Percentiles rank a stretch among this genome's conserved stretches.
Conservation (phyloP, 2,329 filamentous ascomycete species). For the Ophiostoma angusticollis region DNA sequence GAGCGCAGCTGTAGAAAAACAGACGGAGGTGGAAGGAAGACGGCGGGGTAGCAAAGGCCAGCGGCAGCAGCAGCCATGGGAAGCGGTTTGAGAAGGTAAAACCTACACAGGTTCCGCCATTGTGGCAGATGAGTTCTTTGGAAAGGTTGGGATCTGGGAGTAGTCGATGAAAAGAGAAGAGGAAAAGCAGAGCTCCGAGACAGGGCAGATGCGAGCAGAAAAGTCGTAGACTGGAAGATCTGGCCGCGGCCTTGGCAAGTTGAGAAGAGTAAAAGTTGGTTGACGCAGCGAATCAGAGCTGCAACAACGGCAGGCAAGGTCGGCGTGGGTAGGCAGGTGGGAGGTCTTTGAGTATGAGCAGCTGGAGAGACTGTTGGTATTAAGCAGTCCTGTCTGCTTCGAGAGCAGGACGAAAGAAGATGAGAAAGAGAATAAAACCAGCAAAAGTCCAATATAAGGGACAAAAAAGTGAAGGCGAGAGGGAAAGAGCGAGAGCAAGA, state of each 20-base stretch:
- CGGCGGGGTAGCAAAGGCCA: background rate
- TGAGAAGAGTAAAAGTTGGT: too few relatives aligned
- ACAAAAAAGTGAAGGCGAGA: background rate
- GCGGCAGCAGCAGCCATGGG: background rate
- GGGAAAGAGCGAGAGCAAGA: background rate
- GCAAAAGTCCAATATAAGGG: background rate
- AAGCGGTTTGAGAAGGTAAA: background rate
- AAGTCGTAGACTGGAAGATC: too few relatives aligned
- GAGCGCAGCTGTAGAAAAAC: background rate
- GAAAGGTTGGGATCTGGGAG: background rate
- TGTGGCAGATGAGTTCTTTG: background rate
- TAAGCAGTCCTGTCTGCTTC: background rate
- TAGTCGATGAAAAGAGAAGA: background rate
- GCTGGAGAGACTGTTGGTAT: background rate
- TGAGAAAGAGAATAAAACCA: background rate
- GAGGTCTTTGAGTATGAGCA: background rate
- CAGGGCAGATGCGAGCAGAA: too few relatives aligned
- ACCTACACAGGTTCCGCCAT: constrained; percentile 5
- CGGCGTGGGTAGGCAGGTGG: background rate
- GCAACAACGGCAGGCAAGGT: too few relatives aligned
- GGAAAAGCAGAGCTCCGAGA: background rate
- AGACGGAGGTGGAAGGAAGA: background rate
- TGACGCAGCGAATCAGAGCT: too few relatives aligned
- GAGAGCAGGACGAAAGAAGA: background rate
- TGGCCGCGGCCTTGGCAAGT: too few relatives aligned